phyloP scores from a whole-genome alignment of 129 eudicot genomes.

The Deinandra increscens region DNA sequence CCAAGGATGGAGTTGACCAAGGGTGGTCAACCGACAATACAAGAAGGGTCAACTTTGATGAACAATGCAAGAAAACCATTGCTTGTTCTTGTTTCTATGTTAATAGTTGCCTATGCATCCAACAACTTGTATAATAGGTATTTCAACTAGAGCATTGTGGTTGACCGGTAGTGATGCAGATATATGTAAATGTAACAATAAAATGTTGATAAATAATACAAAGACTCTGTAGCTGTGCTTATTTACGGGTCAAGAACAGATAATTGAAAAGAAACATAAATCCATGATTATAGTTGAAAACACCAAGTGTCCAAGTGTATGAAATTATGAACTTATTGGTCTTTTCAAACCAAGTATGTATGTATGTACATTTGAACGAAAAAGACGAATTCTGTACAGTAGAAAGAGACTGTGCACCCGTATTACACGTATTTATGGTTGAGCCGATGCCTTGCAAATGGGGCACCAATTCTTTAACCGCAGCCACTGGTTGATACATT shows the following conservation, averaged over 20 bases:
- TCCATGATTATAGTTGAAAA: constrained; percentile 11
- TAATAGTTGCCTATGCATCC: constrained; percentile 35
- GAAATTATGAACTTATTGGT: constrained; percentile 23
- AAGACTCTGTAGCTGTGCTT: neutral
- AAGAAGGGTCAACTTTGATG: constrained; percentile 11
- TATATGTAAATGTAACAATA: constrained; percentile 12
- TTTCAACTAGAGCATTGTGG: constrained; percentile 28
- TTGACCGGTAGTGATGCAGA: neutral
- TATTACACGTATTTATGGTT: constrained; percentile 14
- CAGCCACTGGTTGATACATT: constrained; percentile 75
- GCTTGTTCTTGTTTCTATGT: constrained; percentile 33
- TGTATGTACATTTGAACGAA: constrained; percentile 24
- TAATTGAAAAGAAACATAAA: neutral
- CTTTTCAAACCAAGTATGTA: constrained; percentile 22
- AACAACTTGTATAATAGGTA: constrained; percentile 30
- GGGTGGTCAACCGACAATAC: neutral
- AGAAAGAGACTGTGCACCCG: constrained; percentile 11
- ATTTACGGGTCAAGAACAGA: neutral
- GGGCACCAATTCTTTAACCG: constrained; percentile 90
- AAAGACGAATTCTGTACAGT: constrained; percentile 22
- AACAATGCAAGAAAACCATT: constrained; percentile 33
- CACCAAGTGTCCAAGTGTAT: constrained; percentile 8
- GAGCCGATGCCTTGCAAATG: constrained; percentile 63
- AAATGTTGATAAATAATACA: constrained; percentile 19
- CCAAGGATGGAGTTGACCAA: neutral